Evolutionary conservation across 345 rosid species (phyloP).

Genomic region (Salix arbutifolia): DNA sequence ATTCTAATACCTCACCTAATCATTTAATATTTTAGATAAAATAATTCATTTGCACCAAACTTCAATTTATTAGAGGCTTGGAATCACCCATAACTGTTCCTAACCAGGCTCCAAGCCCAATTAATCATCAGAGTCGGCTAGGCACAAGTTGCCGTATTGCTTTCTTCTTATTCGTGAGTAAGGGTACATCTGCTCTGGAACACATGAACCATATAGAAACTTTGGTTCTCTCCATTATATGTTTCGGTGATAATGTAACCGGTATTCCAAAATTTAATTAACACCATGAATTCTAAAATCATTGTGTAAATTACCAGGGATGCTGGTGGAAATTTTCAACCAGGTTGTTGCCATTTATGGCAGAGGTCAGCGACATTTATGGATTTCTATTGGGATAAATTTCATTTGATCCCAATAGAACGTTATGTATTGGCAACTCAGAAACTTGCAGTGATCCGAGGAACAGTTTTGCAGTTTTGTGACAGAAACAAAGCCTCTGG

Average conservation of each 20-base stretch:
- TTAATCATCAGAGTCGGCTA: not conserved
- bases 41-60: too few relatives aligned
- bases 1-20: fast-evolving
- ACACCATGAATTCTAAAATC: not conserved
- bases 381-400: too few relatives aligned
- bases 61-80: not conserved
- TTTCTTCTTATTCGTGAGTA: not conserved
- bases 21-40: too few relatives aligned
- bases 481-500: conserved; percentile 39
- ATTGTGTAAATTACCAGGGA: not conserved
- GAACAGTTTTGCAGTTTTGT: conserved; percentile 43
- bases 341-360: not conserved
- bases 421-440: conserved; percentile 44
- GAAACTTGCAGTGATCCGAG: conserved; percentile 60
- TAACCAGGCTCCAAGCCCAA: not conserved
- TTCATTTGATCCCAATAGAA: too few relatives aligned
- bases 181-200: not conserved
- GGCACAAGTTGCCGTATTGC: not conserved
- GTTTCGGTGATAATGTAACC: not conserved
- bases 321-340: not conserved
- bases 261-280: not conserved
- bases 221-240: not conserved
- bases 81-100: not conserved
- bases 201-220: not conserved
- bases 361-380: too few relatives aligned